Evolutionary conservation across 2,329 filamentous ascomycete species (phyloP), one percentile per base, ranked within the genome.

Genomic region (Alternaria incomplexa): DNA sequence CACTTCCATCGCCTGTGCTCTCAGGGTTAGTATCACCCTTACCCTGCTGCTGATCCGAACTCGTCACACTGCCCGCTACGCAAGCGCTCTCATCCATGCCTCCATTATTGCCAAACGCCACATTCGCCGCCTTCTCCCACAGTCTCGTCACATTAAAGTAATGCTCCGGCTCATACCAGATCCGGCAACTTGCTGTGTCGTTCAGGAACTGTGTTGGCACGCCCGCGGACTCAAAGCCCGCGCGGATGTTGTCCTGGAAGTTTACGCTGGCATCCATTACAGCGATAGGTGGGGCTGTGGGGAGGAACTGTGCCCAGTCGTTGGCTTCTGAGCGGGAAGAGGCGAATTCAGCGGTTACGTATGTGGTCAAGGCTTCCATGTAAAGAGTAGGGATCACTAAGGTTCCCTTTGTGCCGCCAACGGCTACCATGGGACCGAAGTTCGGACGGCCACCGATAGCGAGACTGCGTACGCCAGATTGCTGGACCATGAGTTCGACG

Each of bases 161-260:
- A 77, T 87, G 89, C 3, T 81, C 75, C 15, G 81, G 73, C 3
- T 88, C 88, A 63, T 86, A 90, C 71, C 85, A 91, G 12, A 90
- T 74, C 6, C 88, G 81, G 66, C 88, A 91, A 67, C 88, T 85
- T 1, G 89, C 86, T 1, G 87, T 83, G 65, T 89, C 85, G 59
- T 88, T 87, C 2, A 86, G 77, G 70, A 90, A 91, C 67, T 91
- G 89, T 15, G 85, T 76, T 13, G 88, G 85, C 0, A 82, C 74
- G 6, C 76, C 77, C 5, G 70, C 74, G 0, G 52, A 56, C 58
- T 79, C 77, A 2, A 73, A 53, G 52, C 79, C 77, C 36, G 45
- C 68, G 17, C 77, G 68, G 50, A 80, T 80, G 30, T 78, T 81
- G 63, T 82, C 81, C 45, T 78, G 75, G 62, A 80, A 78, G 45